A percentile compares a stretch with the other conserved stretches of the same genome.
phyloP scores from a whole-genome alignment of 2,329 filamentous ascomycete species.

The Xylariomycetidae sp. region DNA sequence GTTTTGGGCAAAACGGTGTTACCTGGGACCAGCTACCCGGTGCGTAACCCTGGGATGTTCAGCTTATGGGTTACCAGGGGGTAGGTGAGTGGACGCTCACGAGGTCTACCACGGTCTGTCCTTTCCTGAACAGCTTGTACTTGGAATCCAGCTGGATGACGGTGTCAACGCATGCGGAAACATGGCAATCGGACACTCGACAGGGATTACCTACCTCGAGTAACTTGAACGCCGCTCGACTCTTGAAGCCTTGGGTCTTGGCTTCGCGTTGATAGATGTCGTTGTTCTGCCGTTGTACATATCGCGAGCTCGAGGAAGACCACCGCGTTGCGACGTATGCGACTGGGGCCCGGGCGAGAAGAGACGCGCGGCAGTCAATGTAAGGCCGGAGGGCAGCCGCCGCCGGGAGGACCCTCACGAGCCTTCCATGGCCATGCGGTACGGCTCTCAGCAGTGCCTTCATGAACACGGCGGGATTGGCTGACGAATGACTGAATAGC shows the following conservation, averaged over 20 bases:
- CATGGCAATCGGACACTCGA: not conserved
- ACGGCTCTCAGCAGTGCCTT: constrained; percentile 15
- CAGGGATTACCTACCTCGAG: constrained; percentile 55
- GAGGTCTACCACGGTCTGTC: constrained; percentile 85
- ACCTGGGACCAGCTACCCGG: constrained; percentile 68
- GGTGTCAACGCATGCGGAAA: constrained; percentile 1
- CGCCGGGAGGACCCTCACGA: constrained; percentile 12
- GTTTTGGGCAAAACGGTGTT: constrained; percentile 12
- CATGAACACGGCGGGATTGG: constrained; percentile 15
- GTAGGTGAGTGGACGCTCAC: too few relatives aligned
- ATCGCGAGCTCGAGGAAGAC: constrained; percentile 63
- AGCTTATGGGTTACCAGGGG: too few relatives aligned
- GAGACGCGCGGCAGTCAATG: not conserved
- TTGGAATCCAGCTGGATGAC: constrained; percentile 67
- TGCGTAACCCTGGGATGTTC: constrained; percentile 76
- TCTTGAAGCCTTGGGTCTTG: constrained; percentile 74
- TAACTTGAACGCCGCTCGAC: constrained; percentile 88
- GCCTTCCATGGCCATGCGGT: constrained; percentile 21
- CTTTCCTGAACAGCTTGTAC: constrained; percentile 69
- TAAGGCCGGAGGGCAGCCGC: constrained; percentile 5
- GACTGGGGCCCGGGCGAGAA: constrained; percentile 1
- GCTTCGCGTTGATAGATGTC: constrained; percentile 72
- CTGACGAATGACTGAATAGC: constrained; percentile 10
- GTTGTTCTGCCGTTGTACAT: constrained; percentile 71
- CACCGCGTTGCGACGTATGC: constrained; percentile 11